Conservation (phyloP, 2,329 filamentous ascomycete species). For the Dryadomyces quercivorus region DNA sequence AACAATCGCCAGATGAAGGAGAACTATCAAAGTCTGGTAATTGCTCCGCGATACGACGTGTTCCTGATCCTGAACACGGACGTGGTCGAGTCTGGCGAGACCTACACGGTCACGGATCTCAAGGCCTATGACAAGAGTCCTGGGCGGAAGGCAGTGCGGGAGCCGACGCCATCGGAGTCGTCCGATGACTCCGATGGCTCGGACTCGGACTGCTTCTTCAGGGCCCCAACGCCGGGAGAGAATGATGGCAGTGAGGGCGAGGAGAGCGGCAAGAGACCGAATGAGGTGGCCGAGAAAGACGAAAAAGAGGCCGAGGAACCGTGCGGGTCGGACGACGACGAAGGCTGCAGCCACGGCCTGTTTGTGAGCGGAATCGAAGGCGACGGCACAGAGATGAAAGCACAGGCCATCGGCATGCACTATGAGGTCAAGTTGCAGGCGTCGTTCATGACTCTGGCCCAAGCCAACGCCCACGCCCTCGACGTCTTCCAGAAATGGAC, state of each 20-base stretch:
- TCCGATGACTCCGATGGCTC: background rate
- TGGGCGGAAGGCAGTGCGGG: background rate
- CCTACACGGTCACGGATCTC: constrained; percentile 2
- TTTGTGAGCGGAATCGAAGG: background rate
- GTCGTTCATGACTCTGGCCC: constrained; percentile 6
- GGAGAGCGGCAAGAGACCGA: background rate
- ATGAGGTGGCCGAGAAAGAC: background rate
- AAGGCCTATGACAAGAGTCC: too few species aligned
- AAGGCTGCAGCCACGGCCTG: too few species aligned
- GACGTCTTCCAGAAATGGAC: constrained; percentile 4
- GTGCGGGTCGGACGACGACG: background rate
- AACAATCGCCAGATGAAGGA: constrained; percentile 1
- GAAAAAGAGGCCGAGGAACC: background rate
- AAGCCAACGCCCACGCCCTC: constrained; percentile 6
- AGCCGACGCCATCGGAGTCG: too few species aligned
- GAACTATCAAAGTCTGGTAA: background rate
- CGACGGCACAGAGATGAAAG: background rate
- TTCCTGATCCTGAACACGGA: constrained; percentile 6
- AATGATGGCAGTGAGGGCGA: background rate
- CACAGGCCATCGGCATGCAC: background rate
- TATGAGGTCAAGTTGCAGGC: constrained; percentile 8
- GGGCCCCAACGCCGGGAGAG: background rate
- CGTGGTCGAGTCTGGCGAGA: background rate
- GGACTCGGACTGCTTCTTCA: background rate
- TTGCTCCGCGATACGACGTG: constrained; percentile 9